Conservation (phyloP, 2,329 filamentous ascomycete species). For the Cladophialophora exuberans region DNA sequence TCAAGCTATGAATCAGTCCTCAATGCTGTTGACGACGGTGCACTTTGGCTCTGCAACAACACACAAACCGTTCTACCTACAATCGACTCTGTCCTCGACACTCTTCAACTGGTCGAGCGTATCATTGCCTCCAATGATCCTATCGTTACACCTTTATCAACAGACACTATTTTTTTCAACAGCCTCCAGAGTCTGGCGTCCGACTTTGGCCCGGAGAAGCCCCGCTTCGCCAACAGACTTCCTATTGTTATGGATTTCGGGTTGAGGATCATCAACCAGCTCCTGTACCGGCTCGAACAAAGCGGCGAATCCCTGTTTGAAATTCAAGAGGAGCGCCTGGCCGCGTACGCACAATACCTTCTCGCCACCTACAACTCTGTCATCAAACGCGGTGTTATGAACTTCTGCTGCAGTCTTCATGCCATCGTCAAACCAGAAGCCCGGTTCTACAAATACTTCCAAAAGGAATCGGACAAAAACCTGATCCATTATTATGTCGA, state of each 20-base stretch:
- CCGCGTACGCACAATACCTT: constrained; percentile 23
- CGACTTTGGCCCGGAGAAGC: constrained; percentile 26
- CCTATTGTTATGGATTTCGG: constrained; percentile 28
- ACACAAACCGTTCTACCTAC: constrained; percentile 20
- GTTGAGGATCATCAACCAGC: constrained; percentile 22
- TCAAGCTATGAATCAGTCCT: constrained; percentile 21
- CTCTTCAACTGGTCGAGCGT: constrained; percentile 25
- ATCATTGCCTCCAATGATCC: constrained; percentile 24
- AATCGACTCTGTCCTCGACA: constrained; percentile 28
- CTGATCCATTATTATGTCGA: constrained; percentile 31
- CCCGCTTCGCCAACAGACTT: constrained; percentile 23
- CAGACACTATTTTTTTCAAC: constrained; percentile 20
- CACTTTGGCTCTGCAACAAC: constrained; percentile 17
- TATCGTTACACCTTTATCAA: constrained; percentile 25
- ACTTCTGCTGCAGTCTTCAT: constrained; percentile 27
- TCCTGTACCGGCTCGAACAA: constrained; percentile 17
- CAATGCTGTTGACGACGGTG: constrained; percentile 22
- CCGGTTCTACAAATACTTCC: constrained; percentile 30
- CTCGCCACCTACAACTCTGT: constrained; percentile 24
- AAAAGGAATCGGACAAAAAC: constrained; percentile 30
- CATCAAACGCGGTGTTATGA: constrained; percentile 27
- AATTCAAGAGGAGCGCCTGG: constrained; percentile 29
- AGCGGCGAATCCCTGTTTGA: constrained; percentile 20
- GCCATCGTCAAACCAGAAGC: constrained; percentile 29
- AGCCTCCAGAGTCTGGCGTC: constrained; percentile 25